These are phyloP conservation scores for Cornus florida DNA, from an alignment of 148 eudicot species.

Conservation along the genomic window DNA sequence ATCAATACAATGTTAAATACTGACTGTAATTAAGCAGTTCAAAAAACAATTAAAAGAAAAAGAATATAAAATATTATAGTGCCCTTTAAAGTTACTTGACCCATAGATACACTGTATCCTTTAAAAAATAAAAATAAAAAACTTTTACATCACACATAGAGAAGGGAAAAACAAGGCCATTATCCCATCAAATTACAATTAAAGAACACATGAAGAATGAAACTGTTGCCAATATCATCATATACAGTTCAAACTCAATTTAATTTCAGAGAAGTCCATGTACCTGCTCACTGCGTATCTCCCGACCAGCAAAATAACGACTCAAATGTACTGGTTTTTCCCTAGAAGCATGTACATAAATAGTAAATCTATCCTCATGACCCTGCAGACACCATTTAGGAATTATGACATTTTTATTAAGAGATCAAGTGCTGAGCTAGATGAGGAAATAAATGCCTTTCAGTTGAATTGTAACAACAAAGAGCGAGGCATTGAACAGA, in stretches of 20 bases:
- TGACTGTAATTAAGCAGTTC: neutral
- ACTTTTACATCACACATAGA: neutral
- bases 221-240: neutral
- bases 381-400: slow-evolving; percentile 30
- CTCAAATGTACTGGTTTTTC: slow-evolving; percentile 46
- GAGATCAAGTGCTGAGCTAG: no score
- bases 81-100: neutral
- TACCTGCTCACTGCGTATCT: slow-evolving; percentile 57
- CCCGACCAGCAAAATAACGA: slow-evolving; percentile 51
- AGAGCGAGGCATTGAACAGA: neutral
- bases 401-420: neutral
- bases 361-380: slow-evolving; percentile 61
- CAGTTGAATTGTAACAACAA: neutral
- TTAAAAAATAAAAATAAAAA: no score
- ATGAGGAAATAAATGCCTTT: neutral
- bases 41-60: no score
- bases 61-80: neutral
- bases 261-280: neutral
- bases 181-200: slow-evolving; percentile 11
- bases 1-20: no score
- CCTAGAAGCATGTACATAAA: slow-evolving; percentile 59
- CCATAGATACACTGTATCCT: neutral
- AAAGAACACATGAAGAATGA: neutral
- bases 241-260: neutral
- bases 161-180: neutral